These are phyloP conservation scores for Plasmodium fragile DNA, from an alignment of 169 alveolate species.

Conservation along the genomic window DNA sequence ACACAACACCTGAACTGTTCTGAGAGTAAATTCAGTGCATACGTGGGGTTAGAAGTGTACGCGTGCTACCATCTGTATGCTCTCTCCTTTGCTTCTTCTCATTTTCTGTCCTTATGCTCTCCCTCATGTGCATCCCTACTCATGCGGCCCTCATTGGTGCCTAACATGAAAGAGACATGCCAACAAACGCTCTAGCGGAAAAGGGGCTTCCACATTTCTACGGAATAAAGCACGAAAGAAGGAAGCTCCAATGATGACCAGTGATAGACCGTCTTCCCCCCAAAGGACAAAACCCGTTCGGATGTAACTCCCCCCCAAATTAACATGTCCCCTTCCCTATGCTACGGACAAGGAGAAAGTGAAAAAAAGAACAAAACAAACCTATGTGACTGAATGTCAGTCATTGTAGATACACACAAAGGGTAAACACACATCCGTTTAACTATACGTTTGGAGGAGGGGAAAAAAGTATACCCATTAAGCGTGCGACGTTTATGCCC, in stretches of 20 bases:
- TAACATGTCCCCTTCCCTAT: neutral
- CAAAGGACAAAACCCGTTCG: neutral
- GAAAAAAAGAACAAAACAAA: neutral
- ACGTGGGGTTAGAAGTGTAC: neutral
- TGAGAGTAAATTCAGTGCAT: neutral
- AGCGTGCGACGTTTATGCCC: neutral
- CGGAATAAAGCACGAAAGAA: neutral
- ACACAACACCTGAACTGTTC: neutral
- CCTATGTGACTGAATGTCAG: neutral
- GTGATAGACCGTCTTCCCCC: neutral
- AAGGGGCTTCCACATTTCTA: neutral
- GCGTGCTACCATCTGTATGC: neutral
- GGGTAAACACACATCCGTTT: neutral
- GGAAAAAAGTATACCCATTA: neutral
- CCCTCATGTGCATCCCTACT: neutral
- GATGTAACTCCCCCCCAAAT: neutral
- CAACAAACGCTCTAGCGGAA: neutral
- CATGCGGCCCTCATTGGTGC: neutral
- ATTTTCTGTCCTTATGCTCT: neutral
- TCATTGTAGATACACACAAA: too few relatives aligned
- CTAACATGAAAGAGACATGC: neutral
- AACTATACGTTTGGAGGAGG: neutral
- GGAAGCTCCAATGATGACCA: neutral
- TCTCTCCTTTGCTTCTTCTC: neutral
- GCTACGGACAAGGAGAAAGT: neutral